Evolutionary conservation across 148 eudicot genomes (phyloP).

Genomic region (Camellia granthamiana): DNA sequence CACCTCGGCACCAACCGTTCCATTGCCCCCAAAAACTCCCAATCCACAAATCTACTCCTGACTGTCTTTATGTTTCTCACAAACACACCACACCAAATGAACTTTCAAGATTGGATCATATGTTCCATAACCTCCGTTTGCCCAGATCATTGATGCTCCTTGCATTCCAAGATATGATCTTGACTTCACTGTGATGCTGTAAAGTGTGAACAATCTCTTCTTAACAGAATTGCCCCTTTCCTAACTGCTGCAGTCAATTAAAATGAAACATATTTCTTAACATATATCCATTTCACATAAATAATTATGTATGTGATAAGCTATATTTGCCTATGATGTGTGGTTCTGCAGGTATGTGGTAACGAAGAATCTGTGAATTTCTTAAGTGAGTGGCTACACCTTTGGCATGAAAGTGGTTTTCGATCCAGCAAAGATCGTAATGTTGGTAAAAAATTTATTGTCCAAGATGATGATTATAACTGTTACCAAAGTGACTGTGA

Average conservation of each 20-base stretch:
- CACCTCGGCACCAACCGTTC: no score
- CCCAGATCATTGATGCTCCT: background rate
- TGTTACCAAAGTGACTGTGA: conserved; percentile 51
- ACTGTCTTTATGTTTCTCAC: background rate
- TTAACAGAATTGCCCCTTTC: background rate
- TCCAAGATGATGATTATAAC: conserved; percentile 36
- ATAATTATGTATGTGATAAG: background rate
- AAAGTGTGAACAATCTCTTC: background rate
- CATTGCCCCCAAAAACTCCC: background rate
- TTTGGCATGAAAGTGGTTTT: conserved; percentile 68
- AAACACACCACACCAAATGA: background rate
- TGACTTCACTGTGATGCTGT: background rate
- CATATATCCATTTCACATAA: background rate
- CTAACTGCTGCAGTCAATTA: background rate
- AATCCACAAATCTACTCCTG: background rate
- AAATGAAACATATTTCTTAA: background rate
- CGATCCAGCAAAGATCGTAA: conserved; percentile 34
- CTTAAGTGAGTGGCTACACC: conserved; percentile 77
- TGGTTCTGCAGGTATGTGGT: conserved; percentile 77
- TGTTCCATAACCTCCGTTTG: background rate
- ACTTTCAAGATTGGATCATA: background rate
- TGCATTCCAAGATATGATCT: background rate
- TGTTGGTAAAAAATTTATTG: conserved; percentile 23
- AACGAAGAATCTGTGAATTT: conserved; percentile 66
- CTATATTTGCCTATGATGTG: background rate